A percentile compares a stretch with the other conserved stretches of the same genome.
phyloP scores from a whole-genome alignment of 2,329 filamentous ascomycete species.

The Tolypocladium ovalisporum region DNA sequence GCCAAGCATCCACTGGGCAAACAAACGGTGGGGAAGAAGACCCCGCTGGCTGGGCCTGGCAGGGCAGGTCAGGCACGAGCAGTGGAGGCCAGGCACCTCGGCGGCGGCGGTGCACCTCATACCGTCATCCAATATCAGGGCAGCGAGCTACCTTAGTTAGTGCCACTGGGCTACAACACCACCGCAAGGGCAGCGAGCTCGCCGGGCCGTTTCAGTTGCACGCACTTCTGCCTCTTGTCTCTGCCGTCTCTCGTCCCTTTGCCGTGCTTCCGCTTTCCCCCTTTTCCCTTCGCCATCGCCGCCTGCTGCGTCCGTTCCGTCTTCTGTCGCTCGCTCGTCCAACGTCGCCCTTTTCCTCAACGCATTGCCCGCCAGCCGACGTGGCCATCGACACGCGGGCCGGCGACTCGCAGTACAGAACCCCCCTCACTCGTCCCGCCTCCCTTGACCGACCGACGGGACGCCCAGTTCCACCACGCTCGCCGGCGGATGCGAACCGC shows the following conservation, averaged over 20 bases:
- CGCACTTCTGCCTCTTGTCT: background rate
- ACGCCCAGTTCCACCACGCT: background rate
- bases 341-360: background rate
- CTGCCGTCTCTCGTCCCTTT: background rate
- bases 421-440: background rate
- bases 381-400: background rate
- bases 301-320: background rate
- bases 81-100: too few species aligned
- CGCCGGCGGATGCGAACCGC: conserved; percentile 5
- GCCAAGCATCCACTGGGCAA: background rate
- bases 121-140: background rate
- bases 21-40: background rate
- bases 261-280: background rate
- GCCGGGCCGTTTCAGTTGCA: background rate
- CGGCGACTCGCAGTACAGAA: background rate
- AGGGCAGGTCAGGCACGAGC: background rate
- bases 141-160: background rate
- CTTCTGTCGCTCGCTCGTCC: background rate
- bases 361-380: background rate
- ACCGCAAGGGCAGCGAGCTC: background rate
- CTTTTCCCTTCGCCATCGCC: background rate
- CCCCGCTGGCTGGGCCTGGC: background rate
- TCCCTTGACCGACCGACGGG: background rate
- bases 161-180: background rate
- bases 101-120: background rate